Base-by-base conservation (phyloP, 2,329 filamentous ascomycete species). In the Penicillium sp. region DNA sequence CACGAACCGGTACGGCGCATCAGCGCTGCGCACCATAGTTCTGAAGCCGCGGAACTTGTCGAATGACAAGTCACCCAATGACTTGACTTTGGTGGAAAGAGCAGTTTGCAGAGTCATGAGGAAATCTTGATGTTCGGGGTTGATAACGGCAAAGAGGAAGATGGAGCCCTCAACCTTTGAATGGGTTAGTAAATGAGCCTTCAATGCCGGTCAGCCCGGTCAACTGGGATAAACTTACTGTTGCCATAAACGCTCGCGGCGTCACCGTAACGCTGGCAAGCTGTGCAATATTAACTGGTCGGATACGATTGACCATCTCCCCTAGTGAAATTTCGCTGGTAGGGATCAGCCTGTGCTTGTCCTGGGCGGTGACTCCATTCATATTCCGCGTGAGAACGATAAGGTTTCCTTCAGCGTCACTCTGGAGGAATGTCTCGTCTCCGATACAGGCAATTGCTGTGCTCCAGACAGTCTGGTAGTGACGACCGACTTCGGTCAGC, bases 261-360 rank as follows among this genome's bases (percentile, higher is more conserved):
- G 88, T 78, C 8, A 97, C 85, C 26, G 88, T 79, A 9, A 89
- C 85, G 61, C 81, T 86, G 33, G 84, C 77, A 17, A 81, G 81
- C 3, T 85, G 79, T 28, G 84, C 80, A 10, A 95, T 84, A 51
- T 87, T 80, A 17, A 97, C 84, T 28, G 84, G 84, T 22, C 88
- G 84, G 53, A 97, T 96, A 31, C 86, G 84, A 69, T 99, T 99
- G 53, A 97, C 90, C 83, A 94, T 91, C 72, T 99, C 93, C 1
- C 94, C 92, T 10, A 99, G 79, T 42, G 88, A 86, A 60, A 97
- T 85, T 73, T 97, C 92, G 57, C 88, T 88, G 0, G 85, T 90
- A 5, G 91, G 80, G 40, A 90, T 82, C 61, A 97, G 76, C 28
- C 85, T 81, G 47, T 82, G 82, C 57, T 82, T 83, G 64, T 96